These are phyloP conservation scores for Heritiera littoralis DNA, from an alignment of 345 rosid species.

Conservation along the genomic window DNA sequence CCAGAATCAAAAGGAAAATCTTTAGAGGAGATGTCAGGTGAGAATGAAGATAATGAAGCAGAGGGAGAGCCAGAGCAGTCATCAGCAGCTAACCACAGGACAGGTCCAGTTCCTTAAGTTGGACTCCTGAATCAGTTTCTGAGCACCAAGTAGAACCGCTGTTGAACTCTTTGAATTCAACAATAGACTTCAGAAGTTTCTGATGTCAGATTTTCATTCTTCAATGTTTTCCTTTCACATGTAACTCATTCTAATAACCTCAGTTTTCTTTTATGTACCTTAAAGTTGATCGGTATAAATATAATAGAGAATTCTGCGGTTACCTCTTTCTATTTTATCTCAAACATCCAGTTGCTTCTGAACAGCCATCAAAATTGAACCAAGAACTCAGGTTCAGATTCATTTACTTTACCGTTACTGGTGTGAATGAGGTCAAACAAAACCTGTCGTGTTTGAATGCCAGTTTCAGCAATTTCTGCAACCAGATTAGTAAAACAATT, in stretches of 20 bases:
- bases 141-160: neutral
- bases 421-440: neutral
- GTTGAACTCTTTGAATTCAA: neutral
- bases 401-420: neutral
- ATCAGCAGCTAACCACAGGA: constrained; percentile 23
- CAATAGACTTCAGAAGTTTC: neutral
- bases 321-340: neutral
- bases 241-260: neutral
- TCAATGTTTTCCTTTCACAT: neutral
- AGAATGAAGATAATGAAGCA: constrained; percentile 40
- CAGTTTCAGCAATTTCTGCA: neutral
- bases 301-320: neutral
- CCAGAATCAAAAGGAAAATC: constrained; percentile 86
- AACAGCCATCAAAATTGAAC: neutral
- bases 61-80: constrained; percentile 6
- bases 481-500: neutral
- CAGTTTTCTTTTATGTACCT: neutral
- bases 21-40: constrained; percentile 80
- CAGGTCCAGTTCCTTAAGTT: constrained; percentile 34
- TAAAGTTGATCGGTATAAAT: no score
- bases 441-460: neutral
- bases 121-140: neutral
- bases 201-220: neutral
- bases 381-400: neutral
- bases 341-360: neutral